phyloP scores from a whole-genome alignment of 139 green algal species.

The Nannochloris sp. region DNA sequence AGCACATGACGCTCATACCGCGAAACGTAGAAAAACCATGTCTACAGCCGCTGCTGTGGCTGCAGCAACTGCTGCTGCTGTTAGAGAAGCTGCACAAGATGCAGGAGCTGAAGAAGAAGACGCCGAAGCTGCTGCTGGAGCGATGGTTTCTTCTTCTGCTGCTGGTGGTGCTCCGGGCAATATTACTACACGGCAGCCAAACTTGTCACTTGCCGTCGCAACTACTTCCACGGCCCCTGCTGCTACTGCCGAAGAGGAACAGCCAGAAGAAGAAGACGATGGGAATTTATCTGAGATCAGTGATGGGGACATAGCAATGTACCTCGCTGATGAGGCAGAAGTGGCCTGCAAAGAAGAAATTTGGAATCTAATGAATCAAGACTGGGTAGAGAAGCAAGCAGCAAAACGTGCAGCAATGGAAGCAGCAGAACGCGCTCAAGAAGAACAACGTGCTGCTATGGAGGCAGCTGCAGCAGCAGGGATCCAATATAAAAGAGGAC shows the following conservation, averaged over 20 bases:
- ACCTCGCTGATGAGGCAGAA: constrained; percentile 21
- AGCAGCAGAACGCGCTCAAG: constrained; percentile 12
- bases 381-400: constrained; percentile 40
- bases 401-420: constrained; percentile 23
- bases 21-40: background rate
- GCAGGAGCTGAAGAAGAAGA: background rate
- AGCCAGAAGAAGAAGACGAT: constrained; percentile 15
- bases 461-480: constrained; percentile 33
- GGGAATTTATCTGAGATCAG: constrained; percentile 27
- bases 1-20: background rate
- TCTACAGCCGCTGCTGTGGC: background rate
- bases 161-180: background rate
- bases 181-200: too few relatives aligned
- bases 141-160: background rate
- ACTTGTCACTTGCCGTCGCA: background rate
- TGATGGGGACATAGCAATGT: constrained; percentile 24
- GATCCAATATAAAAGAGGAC: constrained; percentile 28
- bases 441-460: constrained; percentile 12
- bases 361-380: constrained; percentile 42
- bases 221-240: background rate
- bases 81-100: background rate
- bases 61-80: background rate
- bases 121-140: background rate
- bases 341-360: constrained; percentile 37
- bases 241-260: constrained; percentile 10